phyloP scores from a whole-genome alignment of 805 yeast genomes.

The Candida ponderosae region DNA sequence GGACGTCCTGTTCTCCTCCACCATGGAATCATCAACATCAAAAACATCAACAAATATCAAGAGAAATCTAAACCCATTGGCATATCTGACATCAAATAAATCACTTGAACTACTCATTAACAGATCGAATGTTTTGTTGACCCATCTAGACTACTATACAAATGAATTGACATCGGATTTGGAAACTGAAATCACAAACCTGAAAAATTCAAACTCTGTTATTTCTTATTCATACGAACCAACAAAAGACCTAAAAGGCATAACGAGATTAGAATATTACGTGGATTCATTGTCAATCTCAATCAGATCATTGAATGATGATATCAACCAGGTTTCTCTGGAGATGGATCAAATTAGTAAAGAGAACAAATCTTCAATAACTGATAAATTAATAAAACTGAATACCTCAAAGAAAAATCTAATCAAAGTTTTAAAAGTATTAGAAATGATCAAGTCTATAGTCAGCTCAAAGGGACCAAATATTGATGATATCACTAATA shows the following conservation, averaged over 20 bases:
- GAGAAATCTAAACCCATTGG: constrained; percentile 1
- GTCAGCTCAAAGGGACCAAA: constrained; percentile 15
- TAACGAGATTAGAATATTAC: constrained; percentile 60
- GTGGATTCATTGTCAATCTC: constrained; percentile 53
- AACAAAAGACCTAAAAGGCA: constrained; percentile 23
- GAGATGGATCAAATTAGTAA: constrained; percentile 19
- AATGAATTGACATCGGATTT: constrained; percentile 49
- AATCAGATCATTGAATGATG: constrained; percentile 45
- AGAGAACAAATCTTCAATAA: constrained; percentile 16
- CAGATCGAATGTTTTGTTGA: constrained; percentile 41
- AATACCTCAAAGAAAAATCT: constrained; percentile 39
- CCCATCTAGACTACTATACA: constrained; percentile 57
- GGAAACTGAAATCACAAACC: constrained; percentile 37
- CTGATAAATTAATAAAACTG: constrained; percentile 34
- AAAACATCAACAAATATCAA: constrained; percentile 3
- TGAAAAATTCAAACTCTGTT: constrained; percentile 45
- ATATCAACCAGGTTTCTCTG: constrained; percentile 22
- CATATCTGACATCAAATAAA: constrained; percentile 16
- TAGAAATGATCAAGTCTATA: constrained; percentile 36
- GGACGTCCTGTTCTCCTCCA: constrained; percentile 48
- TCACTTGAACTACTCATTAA: constrained; percentile 35
- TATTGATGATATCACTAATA: not conserved
- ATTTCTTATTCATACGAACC: constrained; percentile 31
- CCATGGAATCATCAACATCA: constrained; percentile 15
- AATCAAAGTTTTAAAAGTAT: constrained; percentile 34